phyloP scores from a whole-genome alignment of 2,329 filamentous ascomycete genomes.

The Fonsecaea nubica region DNA sequence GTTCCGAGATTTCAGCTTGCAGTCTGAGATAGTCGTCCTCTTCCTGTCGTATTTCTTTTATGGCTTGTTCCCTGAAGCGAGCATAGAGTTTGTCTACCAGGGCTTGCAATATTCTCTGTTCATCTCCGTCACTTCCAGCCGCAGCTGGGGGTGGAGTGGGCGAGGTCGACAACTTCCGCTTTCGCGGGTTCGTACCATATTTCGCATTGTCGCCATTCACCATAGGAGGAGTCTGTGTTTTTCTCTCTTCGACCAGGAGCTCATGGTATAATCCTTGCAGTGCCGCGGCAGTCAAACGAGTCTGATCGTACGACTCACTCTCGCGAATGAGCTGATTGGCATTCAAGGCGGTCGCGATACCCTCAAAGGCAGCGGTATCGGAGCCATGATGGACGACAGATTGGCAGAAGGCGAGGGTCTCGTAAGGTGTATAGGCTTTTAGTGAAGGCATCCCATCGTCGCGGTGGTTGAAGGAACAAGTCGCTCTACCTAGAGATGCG shows the following conservation, averaged over 20 bases:
- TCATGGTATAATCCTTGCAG: slow-evolving; percentile 79
- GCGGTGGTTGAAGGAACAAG: slow-evolving; percentile 27
- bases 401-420: slow-evolving; percentile 85
- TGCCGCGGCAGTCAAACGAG: slow-evolving; percentile 76
- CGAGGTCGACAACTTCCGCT: slow-evolving; percentile 75
- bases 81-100: slow-evolving; percentile 77
- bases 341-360: slow-evolving; percentile 76
- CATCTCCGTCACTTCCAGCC: slow-evolving; percentile 9
- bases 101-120: slow-evolving; percentile 32
- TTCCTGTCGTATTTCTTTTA: slow-evolving; percentile 74
- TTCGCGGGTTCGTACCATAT: slow-evolving; percentile 61
- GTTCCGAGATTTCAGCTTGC: slow-evolving; percentile 70
- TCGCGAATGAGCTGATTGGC: slow-evolving; percentile 75
- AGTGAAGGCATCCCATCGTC: slow-evolving; percentile 62
- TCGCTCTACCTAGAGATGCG: slow-evolving; percentile 7
- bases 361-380: slow-evolving; percentile 69
- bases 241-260: slow-evolving; percentile 73
- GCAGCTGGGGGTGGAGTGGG: slow-evolving; percentile 54
- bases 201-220: slow-evolving; percentile 45
- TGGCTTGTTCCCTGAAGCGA: slow-evolving; percentile 72
- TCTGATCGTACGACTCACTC: slow-evolving; percentile 73
- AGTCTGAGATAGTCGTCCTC: slow-evolving; percentile 71
- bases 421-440: slow-evolving; percentile 79
- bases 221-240: slow-evolving; percentile 43
- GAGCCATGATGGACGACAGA: slow-evolving; percentile 73